A percentile compares a stretch with the other conserved stretches of the same genome.
These are phyloP conservation scores for Cladosporium sp. DNA, from an alignment of 2,329 filamentous ascomycete species.

Conservation along the genomic window DNA sequence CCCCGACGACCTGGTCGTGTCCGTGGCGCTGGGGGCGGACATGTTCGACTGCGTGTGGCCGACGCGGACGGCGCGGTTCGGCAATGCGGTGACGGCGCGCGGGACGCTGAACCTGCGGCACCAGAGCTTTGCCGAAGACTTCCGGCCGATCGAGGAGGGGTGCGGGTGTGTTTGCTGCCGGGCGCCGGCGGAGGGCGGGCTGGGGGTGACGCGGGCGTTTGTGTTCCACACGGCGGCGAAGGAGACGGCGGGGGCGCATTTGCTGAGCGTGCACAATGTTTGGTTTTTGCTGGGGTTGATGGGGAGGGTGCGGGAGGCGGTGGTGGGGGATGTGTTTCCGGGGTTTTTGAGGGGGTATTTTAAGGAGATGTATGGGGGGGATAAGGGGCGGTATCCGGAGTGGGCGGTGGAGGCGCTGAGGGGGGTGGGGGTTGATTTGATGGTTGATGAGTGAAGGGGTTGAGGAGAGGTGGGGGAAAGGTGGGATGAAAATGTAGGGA, in stretches of 20 bases:
- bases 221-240: slow-evolving; percentile 88
- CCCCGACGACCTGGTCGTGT: slow-evolving; percentile 90
- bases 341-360: slow-evolving; percentile 76
- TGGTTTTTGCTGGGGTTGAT: slow-evolving; percentile 86
- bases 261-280: slow-evolving; percentile 91
- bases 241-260: slow-evolving; percentile 83
- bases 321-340: slow-evolving; percentile 54
- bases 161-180: slow-evolving; percentile 77
- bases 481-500: no score
- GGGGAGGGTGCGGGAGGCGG: slow-evolving; percentile 62
- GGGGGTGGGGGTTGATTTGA: slow-evolving; percentile 72
- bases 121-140: slow-evolving; percentile 69
- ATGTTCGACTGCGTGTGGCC: slow-evolving; percentile 99
- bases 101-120: slow-evolving; percentile 84
- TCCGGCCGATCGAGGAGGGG: slow-evolving; percentile 72
- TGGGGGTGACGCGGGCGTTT: slow-evolving; percentile 82
- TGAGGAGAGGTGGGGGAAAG: not conserved
- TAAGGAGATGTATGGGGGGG: slow-evolving; percentile 57
- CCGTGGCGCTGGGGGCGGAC: slow-evolving; percentile 87
- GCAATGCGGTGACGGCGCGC: slow-evolving; percentile 77
- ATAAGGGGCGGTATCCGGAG: slow-evolving; percentile 61
- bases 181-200: slow-evolving; percentile 54
- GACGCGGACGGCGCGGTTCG: slow-evolving; percentile 89
- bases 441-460: slow-evolving; percentile 28
- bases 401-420: slow-evolving; percentile 80